Evolutionary conservation across 768 basidiomycete genomes (phyloP), one percentile per base, ranked within the genome.

Genomic region (Russula griseocarnosa): DNA sequence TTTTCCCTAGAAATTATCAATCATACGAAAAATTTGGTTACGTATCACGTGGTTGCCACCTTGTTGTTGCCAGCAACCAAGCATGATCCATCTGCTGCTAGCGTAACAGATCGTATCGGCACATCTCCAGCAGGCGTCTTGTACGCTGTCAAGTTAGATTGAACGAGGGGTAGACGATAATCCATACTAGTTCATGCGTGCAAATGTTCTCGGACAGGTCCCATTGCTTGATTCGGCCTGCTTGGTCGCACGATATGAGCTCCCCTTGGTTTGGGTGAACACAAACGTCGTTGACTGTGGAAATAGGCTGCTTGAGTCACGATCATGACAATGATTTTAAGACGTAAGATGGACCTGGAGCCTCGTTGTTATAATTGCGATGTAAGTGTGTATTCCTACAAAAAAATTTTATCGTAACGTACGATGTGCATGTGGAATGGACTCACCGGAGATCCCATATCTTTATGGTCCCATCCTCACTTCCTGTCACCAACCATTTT

Each of bases 211-310:
- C 95, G 1, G 92, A 92, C 66, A 99, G 76, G 76, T 98, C 96
- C 97, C 97, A 99, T 65, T 98, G 94, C 74, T 98, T 98, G 71
- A 98, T 95, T 67, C 92, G 90, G 20, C 97, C 97, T 49, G 88
- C 87, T 79, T 98, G 97, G 78, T 99, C 97, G 75, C 96, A 98
- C 11, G 93, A 95, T 71, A 98, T 94, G 63, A 99, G 83, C 74
- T 99, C 97, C 56, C 95, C 97, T 76, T 98, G 97, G 76, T 98
- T 99, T 36, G 97, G 96, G 75, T 98, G 96, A 44, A 99, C 90
- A 57, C 90, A 89, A 38, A 98, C 89, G 73, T 99, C 97, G 76
- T 98, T 99, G 63, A 99, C 96, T 86, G 70, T 20, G 50, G 50
- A 42, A 52, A 53, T 36, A 60, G 40, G 57, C 44, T 52, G 58